Conservation (phyloP, 192 early-diverging fungal species). For the Backusella psychrophila region DNA sequence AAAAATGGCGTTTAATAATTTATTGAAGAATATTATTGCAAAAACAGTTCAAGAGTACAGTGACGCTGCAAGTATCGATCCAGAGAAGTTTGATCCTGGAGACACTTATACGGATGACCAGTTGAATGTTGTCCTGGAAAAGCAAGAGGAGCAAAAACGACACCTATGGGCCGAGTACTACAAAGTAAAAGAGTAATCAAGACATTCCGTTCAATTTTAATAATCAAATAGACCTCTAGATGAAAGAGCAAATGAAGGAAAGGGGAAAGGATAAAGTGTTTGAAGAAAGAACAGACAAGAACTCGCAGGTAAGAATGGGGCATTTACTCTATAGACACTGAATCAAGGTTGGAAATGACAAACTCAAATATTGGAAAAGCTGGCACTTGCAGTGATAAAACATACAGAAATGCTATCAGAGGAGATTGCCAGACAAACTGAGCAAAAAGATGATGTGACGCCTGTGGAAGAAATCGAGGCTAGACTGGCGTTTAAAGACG, state of each 20-base stretch:
- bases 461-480: not conserved
- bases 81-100: not conserved
- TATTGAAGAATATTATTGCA: not conserved
- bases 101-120: not conserved
- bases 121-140: not conserved
- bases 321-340: not conserved
- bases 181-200: not conserved
- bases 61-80: not conserved
- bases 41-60: not conserved
- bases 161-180: not conserved
- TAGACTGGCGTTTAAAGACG: slow-evolving; percentile 3
- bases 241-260: not conserved
- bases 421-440: not conserved
- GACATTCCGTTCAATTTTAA: not conserved
- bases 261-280: not conserved
- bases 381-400: not conserved
- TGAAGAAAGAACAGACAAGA: not conserved
- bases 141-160: not conserved
- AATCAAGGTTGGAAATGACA: not conserved
- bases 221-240: not conserved
- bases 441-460: not conserved
- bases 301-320: not conserved
- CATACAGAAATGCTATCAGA: not conserved
- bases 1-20: not conserved
- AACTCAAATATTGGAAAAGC: not conserved